These are phyloP conservation scores for Moesziomyces sp. DNA, from an alignment of 1,284 basidiomycete genomes.

Conservation along the genomic window DNA sequence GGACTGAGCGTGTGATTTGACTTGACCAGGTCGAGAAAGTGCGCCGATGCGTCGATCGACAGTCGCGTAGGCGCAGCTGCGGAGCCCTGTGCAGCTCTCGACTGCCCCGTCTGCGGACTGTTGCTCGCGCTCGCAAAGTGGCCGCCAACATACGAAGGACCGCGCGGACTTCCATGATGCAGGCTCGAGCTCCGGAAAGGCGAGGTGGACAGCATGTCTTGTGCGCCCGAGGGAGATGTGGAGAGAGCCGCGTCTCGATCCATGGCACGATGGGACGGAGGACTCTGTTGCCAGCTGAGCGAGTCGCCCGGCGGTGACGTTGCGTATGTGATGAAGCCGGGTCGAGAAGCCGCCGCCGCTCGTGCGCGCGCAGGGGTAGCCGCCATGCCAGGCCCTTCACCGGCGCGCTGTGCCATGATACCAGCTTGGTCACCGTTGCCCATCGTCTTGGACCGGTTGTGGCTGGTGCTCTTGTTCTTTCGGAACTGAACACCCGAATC, in stretches of 20 bases:
- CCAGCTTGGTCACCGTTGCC: slow-evolving; percentile 16
- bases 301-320: slow-evolving; percentile 32
- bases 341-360: slow-evolving; percentile 12
- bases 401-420: slow-evolving; percentile 12
- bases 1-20: slow-evolving; percentile 64
- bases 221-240: slow-evolving; percentile 24
- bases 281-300: slow-evolving; percentile 30
- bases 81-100: slow-evolving; percentile 14
- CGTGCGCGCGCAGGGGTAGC: slow-evolving; percentile 35
- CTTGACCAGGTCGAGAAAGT: slow-evolving; percentile 59
- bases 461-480: slow-evolving; percentile 41
- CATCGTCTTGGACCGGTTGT: slow-evolving; percentile 35
- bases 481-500: slow-evolving; percentile 34
- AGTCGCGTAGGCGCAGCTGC: slow-evolving; percentile 19
- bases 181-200: slow-evolving; percentile 42
- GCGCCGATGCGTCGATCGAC: slow-evolving; percentile 53
- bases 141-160: slow-evolving; percentile 14
- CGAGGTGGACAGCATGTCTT: slow-evolving; percentile 42
- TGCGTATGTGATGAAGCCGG: slow-evolving; percentile 36
- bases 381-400: slow-evolving; percentile 22
- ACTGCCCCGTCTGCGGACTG: slow-evolving; percentile 28
- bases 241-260: slow-evolving; percentile 22
- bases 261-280: slow-evolving; percentile 11
- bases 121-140: slow-evolving; percentile 27
- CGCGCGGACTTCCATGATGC: slow-evolving; percentile 28